Base-by-base conservation (phyloP, 2,329 filamentous ascomycete genomes). In the Alternaria conjuncta region DNA sequence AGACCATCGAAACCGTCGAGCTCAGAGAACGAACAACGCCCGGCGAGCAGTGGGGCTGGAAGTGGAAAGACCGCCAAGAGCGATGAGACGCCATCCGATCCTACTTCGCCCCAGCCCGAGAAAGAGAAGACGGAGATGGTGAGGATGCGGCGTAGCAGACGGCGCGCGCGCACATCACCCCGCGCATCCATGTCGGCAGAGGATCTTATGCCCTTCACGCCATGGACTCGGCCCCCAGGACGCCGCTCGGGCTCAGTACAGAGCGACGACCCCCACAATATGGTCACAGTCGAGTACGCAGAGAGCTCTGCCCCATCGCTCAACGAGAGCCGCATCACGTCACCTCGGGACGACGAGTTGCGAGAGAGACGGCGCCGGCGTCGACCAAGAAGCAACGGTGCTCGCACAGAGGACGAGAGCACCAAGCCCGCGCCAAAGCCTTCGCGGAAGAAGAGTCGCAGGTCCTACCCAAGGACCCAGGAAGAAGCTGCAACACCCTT, bases 1-100 rank as follows among this genome's bases (percentile, higher is more conserved):
- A 71, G 73, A 53, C 69, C 70, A 7, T 78, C 78, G 11, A 75
- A 75, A 63, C 76, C 76, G 4, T 50, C 66, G 3, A 77, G 76
- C 60, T 64, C 72, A 3, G 75, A 73, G 11, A 78, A 77, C 43
- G 77, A 78, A 6, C 71, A 70, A 45, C 71, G 77, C 12, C 78
- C 77, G 5, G 65, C 63, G 8, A 79, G 76, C 65, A 78, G 76
- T 45, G 76, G 75, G 21, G 75, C 73, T n/a, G 75, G 68, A 23
- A 76, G 75, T 46, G 71, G 61, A n/a, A 71, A 71, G 43, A 72
- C 56, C 7, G 63, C 59, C 15, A 73, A 71, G 54, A 70, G 66
- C 47, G 75, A 64, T 9, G 68, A 74, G 3, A 68, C 68, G 9
- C 68, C 44, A 0, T 45, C 53, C 1, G 65, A 67, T 12, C 67